phyloP scores from a whole-genome alignment of 2,329 filamentous ascomycete species.

The Aspergillus sp. region DNA sequence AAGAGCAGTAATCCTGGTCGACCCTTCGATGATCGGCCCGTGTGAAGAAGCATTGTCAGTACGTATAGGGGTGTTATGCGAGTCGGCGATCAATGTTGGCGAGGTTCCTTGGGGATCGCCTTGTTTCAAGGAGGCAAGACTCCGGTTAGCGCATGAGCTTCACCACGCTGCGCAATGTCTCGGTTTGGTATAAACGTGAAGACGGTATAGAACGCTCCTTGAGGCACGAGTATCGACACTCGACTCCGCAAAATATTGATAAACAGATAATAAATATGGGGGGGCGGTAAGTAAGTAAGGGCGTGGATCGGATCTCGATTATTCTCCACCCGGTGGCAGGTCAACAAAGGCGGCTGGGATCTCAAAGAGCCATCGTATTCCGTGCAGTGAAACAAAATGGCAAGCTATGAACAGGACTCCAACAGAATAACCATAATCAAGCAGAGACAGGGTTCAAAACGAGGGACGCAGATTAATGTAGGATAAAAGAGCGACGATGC shows the following conservation, averaged over 20 bases:
- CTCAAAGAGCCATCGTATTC: not conserved
- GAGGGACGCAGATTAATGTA: not conserved
- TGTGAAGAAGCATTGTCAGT: conserved; percentile 15
- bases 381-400: not conserved
- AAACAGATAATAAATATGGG: conserved; percentile 1
- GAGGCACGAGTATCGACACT: not conserved
- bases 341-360: conserved; percentile 11
- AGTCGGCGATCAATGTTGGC: not conserved
- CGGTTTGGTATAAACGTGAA: not conserved
- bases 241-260: not conserved
- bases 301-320: conserved; percentile 14
- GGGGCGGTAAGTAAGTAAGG: conserved; percentile 6
- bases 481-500: not conserved
- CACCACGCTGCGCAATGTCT: not conserved
- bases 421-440: not conserved
- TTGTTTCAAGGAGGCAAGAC: not conserved
- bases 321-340: conserved; percentile 14
- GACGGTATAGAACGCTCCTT: not conserved
- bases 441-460: not conserved
- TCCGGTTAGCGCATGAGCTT: not conserved
- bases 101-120: not conserved
- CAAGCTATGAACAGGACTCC: not conserved
- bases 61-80: not conserved
- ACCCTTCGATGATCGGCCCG: conserved; percentile 15
- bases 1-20: conserved; percentile 17